A percentile compares a stretch with the other conserved stretches of the same genome.
Conservation (phyloP, 371 early-diverging fungal genomes). For the Chytridiales sp. region DNA sequence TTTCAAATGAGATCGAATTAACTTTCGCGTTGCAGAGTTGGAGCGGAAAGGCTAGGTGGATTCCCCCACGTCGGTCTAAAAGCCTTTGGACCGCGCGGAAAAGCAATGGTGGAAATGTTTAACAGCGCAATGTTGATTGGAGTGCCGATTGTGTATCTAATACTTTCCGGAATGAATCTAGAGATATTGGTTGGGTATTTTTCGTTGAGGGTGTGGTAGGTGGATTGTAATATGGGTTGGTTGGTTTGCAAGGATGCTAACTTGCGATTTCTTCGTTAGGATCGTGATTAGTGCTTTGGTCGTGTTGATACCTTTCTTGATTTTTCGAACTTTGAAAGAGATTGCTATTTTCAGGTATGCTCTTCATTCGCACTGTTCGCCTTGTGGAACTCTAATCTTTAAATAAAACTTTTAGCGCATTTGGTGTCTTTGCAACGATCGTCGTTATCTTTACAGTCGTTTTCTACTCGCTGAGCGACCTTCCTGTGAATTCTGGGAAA, state of each 20-base stretch:
- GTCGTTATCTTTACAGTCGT: conserved; percentile 55
- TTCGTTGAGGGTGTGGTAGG: conserved; percentile 19
- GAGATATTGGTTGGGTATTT: conserved; percentile 25
- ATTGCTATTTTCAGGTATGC: conserved; percentile 55
- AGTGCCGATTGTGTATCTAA: conserved; percentile 73
- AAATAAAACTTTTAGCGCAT: conserved; percentile 34
- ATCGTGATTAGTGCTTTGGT: conserved; percentile 62
- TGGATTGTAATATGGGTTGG: neutral
- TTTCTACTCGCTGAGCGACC: conserved; percentile 37
- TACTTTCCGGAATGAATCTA: conserved; percentile 59
- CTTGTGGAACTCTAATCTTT: neutral
- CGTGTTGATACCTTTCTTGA: conserved; percentile 70
- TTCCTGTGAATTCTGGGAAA: conserved; percentile 27
- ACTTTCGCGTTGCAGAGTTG: neutral
- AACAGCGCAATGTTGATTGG: conserved; percentile 40
- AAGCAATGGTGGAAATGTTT: conserved; percentile 30
- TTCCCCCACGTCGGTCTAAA: conserved; percentile 32
- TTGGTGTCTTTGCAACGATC: conserved; percentile 57
- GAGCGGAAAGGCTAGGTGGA: conserved; percentile 25
- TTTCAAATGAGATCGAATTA: neutral
- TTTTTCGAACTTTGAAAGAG: conserved; percentile 71
- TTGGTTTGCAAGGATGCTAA: conserved; percentile 4
- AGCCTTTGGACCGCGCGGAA: conserved; percentile 32
- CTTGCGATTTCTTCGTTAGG: conserved; percentile 49
- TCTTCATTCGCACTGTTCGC: conserved; percentile 37